Evolutionary conservation across 1,284 basidiomycete genomes (phyloP), one percentile per base, ranked within the genome.

Genomic region (Golubevia sp.): DNA sequence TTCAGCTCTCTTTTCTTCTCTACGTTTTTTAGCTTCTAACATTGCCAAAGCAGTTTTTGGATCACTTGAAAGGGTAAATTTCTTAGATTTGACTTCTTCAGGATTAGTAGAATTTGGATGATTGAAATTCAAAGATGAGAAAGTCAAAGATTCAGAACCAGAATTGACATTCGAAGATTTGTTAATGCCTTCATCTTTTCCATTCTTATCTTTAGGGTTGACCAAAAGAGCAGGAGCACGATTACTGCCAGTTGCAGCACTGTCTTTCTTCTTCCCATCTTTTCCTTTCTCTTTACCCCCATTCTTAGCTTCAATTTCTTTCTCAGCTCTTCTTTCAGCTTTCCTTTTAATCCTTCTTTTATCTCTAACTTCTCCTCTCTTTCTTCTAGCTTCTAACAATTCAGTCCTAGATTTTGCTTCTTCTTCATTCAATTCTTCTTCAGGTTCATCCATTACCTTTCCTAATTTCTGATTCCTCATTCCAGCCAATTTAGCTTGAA

Each of bases 31-130:
- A 3, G 69, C 68, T 57, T 82, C 77, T 4, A 82, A 60, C 18
- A 76, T 66, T 49, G 77, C 74, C 18, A 82, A 66, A 44, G 79
- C 79, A 2, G 73, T 66, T 56, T 82, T 82, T 34, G 79, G 77
- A 56, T 82, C 76, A 13, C 68, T 34, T 34, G 30, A 34, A 34
- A 34, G 30, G 30, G 30, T 34, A 11, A 34, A 34, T 34, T 34
- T 34, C 30, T 34, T 34, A 34, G 30, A 34, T 34, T 34, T 34
- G 11, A 5, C 30, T 34, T 34, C 5, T 5, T 34, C 11, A 5
- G 30, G 30, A 34, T 34, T 34, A 11, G 30, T 34, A 34, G 30
- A 34, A 34, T 11, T 11, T 34, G 30, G 30, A 34, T 34, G 30
- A 34, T 34, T 34, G 30, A 34, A 34, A 34, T 34, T 34, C 30